phyloP scores from a whole-genome alignment of 2,329 filamentous ascomycete species.

The Fusarium humuli region DNA sequence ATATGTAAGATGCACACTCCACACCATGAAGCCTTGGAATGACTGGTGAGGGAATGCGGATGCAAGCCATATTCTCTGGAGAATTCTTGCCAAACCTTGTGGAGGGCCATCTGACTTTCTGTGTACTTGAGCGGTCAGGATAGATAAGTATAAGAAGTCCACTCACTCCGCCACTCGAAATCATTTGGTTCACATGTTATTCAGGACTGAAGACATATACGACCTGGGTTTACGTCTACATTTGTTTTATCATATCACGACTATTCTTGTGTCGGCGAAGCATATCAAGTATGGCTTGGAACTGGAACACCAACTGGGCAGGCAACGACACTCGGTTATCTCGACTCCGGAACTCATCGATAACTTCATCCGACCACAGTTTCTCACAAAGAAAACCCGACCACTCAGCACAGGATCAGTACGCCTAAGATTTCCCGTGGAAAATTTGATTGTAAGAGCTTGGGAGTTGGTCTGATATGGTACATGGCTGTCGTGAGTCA shows the following conservation, averaged over 20 bases:
- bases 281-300: not conserved
- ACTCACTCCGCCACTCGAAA: not conserved
- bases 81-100: conserved; percentile 40
- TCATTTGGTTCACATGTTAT: not conserved
- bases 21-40: conserved; percentile 37
- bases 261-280: not conserved
- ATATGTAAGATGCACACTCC: conserved; percentile 37
- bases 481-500: conserved; percentile 8
- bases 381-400: not conserved
- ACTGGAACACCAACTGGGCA: not conserved
- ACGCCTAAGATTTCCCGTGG: not conserved
- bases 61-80: conserved; percentile 39
- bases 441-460: conserved; percentile 9
- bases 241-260: not conserved
- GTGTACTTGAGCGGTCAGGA: not conserved
- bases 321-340: not conserved
- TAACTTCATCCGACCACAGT: not conserved
- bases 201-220: not conserved
- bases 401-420: not conserved
- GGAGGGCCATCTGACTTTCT: conserved; percentile 30
- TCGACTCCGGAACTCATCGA: conserved; percentile 10
- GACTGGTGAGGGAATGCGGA: conserved; percentile 37
- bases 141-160: conserved; percentile 32
- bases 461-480: conserved; percentile 5
- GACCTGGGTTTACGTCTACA: not conserved